These are phyloP conservation scores for Neonothopanus nambi DNA, from an alignment of 1,284 basidiomycete genomes.

Conservation along the genomic window DNA sequence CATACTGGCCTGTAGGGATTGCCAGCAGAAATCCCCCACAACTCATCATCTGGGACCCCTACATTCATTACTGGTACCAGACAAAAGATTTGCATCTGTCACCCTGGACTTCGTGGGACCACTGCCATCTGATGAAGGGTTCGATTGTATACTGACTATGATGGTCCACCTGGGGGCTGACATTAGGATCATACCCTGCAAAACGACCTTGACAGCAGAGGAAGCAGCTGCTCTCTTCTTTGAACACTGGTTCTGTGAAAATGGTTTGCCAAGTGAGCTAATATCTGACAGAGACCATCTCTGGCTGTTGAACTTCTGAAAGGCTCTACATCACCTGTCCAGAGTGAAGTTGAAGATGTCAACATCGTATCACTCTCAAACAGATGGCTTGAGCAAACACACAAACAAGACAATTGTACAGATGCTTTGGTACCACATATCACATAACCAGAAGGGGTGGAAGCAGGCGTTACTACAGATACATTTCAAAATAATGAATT, in stretches of 20 bases:
- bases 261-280: constrained; percentile 24
- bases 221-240: constrained; percentile 30
- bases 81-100: constrained; percentile 16
- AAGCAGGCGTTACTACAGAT: constrained; percentile 31
- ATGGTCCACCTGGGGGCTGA: constrained; percentile 34
- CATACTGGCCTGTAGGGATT: constrained; percentile 26
- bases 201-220: constrained; percentile 24
- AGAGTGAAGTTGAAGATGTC: constrained; percentile 36
- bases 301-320: constrained; percentile 30
- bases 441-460: constrained; percentile 46
- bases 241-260: constrained; percentile 37
- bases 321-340: constrained; percentile 22
- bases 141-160: constrained; percentile 32
- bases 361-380: constrained; percentile 38
- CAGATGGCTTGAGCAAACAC: constrained; percentile 29
- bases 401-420: constrained; percentile 40
- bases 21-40: constrained; percentile 20
- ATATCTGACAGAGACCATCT: constrained; percentile 17
- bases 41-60: constrained; percentile 15
- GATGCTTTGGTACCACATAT: constrained; percentile 35
- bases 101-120: constrained; percentile 26
- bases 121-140: constrained; percentile 17
- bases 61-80: constrained; percentile 23
- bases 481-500: constrained; percentile 41
- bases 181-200: constrained; percentile 28